These are phyloP conservation scores for Leptosphaerulina australis DNA, from an alignment of 2,329 filamentous ascomycete species.

Conservation along the genomic window DNA sequence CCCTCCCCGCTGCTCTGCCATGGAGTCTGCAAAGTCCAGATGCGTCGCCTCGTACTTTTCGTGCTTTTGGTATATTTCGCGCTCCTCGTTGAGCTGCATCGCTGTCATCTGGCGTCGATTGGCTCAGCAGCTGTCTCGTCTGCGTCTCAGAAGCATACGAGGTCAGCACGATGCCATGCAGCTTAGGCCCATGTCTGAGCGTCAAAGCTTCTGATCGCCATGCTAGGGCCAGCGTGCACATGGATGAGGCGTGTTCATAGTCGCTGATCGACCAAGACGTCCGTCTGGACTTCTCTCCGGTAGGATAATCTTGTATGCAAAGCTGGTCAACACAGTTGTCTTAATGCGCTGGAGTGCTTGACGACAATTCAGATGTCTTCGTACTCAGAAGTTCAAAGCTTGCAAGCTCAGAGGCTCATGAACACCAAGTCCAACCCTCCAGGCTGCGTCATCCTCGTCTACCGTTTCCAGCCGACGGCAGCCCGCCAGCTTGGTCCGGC, in stretches of 20 bases:
- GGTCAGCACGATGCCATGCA: constrained; percentile 37
- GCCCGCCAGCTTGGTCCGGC: constrained; percentile 11
- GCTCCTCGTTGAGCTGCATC: constrained; percentile 18
- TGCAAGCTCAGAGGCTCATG: too few relatives aligned
- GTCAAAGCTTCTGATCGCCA: constrained; percentile 37
- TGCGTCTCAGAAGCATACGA: constrained; percentile 39
- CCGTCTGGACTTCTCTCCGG: constrained; percentile 5
- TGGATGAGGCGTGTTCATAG: constrained; percentile 19
- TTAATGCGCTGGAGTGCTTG: constrained; percentile 1
- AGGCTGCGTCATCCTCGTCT: constrained; percentile 16
- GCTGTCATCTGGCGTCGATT: constrained; percentile 24
- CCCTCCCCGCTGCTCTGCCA: constrained; percentile 20
- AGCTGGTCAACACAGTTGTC: neutral
- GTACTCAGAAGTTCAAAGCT: neutral
- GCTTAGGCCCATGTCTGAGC: constrained; percentile 23
- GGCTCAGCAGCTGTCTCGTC: constrained; percentile 39
- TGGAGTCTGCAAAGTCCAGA: constrained; percentile 1
- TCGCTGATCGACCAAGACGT: constrained; percentile 31
- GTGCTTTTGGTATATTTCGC: constrained; percentile 26
- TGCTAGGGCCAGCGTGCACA: constrained; percentile 28
- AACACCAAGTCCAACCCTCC: constrained; percentile 1
- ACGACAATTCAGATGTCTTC: too few relatives aligned
- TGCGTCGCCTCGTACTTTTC: constrained; percentile 20
- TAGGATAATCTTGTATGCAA: constrained; percentile 1
- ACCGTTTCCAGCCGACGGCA: constrained; percentile 14